A percentile compares a stretch with the other conserved stretches of the same genome.
These are phyloP conservation scores for Kwoniella dejecticola DNA, from an alignment of 768 basidiomycete species.

Conservation along the genomic window DNA sequence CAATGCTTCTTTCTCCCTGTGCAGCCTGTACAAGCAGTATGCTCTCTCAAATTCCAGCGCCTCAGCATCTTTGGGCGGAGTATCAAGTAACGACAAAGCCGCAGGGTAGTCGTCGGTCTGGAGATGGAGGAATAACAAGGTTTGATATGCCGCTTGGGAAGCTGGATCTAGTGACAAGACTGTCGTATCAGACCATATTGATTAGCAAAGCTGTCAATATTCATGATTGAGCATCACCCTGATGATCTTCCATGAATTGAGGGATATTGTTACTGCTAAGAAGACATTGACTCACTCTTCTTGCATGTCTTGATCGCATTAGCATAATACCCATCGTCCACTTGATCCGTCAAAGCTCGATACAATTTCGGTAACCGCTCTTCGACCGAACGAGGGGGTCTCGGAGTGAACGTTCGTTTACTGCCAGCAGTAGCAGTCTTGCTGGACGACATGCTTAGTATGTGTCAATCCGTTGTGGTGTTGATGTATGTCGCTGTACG, in stretches of 20 bases:
- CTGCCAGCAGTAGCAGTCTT: background rate
- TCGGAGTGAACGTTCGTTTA: conserved; percentile 27
- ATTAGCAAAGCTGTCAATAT: background rate
- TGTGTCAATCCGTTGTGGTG: too few relatives aligned
- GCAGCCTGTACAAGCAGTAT: conserved; percentile 83
- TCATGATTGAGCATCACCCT: too few relatives aligned
- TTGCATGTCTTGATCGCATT: conserved; percentile 91
- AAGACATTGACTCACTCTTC: conserved; percentile 73
- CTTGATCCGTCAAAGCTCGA: conserved; percentile 72
- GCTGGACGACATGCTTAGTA: conserved; percentile 2
- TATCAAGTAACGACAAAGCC: conserved; percentile 67
- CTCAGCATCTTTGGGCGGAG: conserved; percentile 27
- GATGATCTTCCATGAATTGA: too few relatives aligned
- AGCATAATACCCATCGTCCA: conserved; percentile 81
- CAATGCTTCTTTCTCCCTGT: conserved; percentile 70
- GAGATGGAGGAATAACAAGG: conserved; percentile 81
- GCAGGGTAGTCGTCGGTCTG: conserved; percentile 79
- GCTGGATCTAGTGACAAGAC: conserved; percentile 70
- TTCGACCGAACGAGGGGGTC: conserved; percentile 41
- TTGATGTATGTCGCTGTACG: too few relatives aligned
- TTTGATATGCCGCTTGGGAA: conserved; percentile 68
- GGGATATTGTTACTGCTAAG: too few relatives aligned
- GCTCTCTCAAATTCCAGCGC: conserved; percentile 67
- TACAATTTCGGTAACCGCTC: conserved; percentile 49
- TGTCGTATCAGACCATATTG: conserved; percentile 48